These are phyloP conservation scores for Lepiota brunneoincarnata DNA, from an alignment of 768 basidiomycete genomes.

Conservation along the genomic window DNA sequence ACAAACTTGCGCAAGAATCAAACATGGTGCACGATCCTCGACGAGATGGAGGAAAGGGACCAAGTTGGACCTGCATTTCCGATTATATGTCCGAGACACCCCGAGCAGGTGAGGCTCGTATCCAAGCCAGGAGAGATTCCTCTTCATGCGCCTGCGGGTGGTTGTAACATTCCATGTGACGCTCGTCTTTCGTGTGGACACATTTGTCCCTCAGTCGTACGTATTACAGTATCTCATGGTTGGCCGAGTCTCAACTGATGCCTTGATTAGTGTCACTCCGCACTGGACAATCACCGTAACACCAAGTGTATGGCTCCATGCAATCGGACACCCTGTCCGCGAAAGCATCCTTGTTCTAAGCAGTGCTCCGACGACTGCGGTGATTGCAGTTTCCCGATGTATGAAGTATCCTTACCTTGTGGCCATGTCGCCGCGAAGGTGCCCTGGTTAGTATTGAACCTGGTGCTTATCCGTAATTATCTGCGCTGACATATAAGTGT, in stretches of 20 bases:
- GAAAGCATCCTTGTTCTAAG: constrained; percentile 56
- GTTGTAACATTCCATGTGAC: constrained; percentile 59
- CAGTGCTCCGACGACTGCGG: constrained; percentile 53
- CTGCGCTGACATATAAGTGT: background rate
- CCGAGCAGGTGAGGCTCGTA: constrained; percentile 35
- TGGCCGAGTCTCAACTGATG: background rate
- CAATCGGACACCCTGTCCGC: constrained; percentile 42
- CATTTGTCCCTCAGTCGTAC: constrained; percentile 58
- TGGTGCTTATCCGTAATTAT: background rate
- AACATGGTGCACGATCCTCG: constrained; percentile 51
- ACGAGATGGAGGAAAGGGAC: constrained; percentile 49
- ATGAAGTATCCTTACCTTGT: constrained; percentile 51
- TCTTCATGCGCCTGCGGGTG: constrained; percentile 56
- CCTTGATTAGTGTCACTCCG: constrained; percentile 52
- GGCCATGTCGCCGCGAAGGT: constrained; percentile 45
- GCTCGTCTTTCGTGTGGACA: constrained; percentile 59
- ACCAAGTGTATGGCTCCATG: constrained; percentile 49
- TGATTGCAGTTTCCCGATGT: constrained; percentile 45
- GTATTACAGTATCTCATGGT: background rate
- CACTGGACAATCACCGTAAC: constrained; percentile 50
- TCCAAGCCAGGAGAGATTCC: constrained; percentile 51
- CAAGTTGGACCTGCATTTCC: constrained; percentile 53
- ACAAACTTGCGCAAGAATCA: constrained; percentile 41
- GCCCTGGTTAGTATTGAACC: constrained; percentile 41
- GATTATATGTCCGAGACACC: constrained; percentile 55